Percentiles rank a stretch among this genome's conserved stretches.
Conservation (phyloP, 148 eudicot species). For the Amaranthus palmeri region DNA sequence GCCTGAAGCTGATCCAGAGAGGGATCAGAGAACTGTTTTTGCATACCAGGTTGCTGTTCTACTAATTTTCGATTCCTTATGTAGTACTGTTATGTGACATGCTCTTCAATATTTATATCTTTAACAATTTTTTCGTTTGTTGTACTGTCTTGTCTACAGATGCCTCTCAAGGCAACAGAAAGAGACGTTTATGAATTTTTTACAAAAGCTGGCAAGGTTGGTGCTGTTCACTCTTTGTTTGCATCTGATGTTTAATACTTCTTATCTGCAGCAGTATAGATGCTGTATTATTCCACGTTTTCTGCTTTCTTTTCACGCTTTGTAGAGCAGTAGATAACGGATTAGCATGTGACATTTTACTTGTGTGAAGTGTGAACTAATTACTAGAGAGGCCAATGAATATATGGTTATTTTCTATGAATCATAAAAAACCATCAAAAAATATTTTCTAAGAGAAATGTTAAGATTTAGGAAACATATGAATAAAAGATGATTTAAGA, state of each 20-base stretch:
- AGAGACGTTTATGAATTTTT: conserved; percentile 91
- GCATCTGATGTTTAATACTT: conserved; percentile 6
- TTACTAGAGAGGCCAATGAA: not conserved
- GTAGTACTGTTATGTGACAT: not conserved
- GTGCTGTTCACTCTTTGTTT: conserved; percentile 21
- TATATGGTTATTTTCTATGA: no score
- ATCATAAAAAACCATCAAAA: no score
- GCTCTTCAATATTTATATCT: not conserved
- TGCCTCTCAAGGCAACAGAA: conserved; percentile 93
- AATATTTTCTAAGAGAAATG: no score
- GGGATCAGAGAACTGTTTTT: conserved; percentile 98
- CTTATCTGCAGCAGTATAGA: not conserved
- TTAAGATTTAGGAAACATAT: no score
- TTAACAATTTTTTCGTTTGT: conserved; percentile 11
- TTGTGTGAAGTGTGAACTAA: no score
- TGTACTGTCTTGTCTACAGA: conserved; percentile 37
- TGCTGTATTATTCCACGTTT: not conserved
- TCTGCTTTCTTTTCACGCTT: not conserved
- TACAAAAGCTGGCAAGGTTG: conserved; percentile 91
- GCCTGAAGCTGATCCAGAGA: conserved; percentile 99
- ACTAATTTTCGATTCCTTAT: not conserved
- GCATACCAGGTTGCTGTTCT: conserved; percentile 73
- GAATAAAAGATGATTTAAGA: not conserved
- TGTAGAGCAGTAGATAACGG: not conserved
- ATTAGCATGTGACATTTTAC: no score